Base-by-base conservation (phyloP, 2,329 filamentous ascomycete genomes). In the Penicillium palitans region DNA sequence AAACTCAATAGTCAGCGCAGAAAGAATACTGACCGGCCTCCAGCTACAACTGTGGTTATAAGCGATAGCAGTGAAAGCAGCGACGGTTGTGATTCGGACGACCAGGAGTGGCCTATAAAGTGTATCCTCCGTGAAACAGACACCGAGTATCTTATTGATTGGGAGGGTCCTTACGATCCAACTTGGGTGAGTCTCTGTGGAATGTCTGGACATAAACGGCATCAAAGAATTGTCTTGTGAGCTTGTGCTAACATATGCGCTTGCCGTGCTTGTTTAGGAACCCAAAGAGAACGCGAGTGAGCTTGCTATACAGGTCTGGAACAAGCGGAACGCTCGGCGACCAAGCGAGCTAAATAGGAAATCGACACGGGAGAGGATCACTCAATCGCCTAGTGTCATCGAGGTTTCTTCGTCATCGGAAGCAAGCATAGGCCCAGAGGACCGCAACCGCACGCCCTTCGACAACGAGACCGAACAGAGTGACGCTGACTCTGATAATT, bases 91-190 rank as follows among this genome's bases (percentile, higher is more conserved):
- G 42, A 47, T 13, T 39, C 68, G 47, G 64, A 53, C n/a, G 68
- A 71, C 44, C 66, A 70, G 58, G 71, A 75, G 64, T 74, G 65
- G 60, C 67, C 66, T 55, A 74, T 74, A 42, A 73, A 73, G 52
- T 67, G 66, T 58, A 75, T 76, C 48, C 66, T 76, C 56, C 70
- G 70, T 61, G 74, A 77, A 63, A 68, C 67, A 33, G 57, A 66
- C 45, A 63, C 65, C 19, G 65, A 72, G 49, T 77, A 76, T 63
- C 65, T 76, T 29, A 73, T 77, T 59, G 74, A 75, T 35, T 76
- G 74, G 74, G 70, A 72, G 55, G 74, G 71, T 9, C 62, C 66
- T 29, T 77, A 69, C 62, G 64, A 69, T 33, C 73, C 74, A 52
- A 72, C 66, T 59, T 77, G 74, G 74, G 74, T 77, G 64, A 68